Evolutionary conservation across 441 rosid species (phyloP), one percentile per base, ranked within the genome.

Genomic region (Flueggea neowawraea): DNA sequence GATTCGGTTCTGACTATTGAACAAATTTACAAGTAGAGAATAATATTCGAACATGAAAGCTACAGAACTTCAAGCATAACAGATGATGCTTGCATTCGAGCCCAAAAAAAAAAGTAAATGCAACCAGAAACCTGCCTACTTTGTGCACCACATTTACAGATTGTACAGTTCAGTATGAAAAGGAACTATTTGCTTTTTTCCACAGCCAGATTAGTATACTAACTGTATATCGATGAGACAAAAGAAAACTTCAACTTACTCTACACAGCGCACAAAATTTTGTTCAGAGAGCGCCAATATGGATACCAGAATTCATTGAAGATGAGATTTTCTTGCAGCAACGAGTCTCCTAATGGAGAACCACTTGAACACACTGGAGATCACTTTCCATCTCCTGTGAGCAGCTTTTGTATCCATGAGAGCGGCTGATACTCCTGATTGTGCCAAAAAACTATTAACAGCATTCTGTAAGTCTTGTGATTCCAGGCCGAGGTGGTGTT

Each of bases 361-460:
- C 95, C 93, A 90, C 74, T 87, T 89, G 61, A 90, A 75, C 63
- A 94, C 91, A 43, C 87, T 87, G 69, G 76, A 87, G 54, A 94
- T 72, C 82, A 82, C 90, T 47, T 84, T 82, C 98, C 98, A 94
- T 77, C 97, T 82, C 78, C 67, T 89, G 65, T 87, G 88, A 44
- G 91, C 95, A 22, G 28, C 28, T 2, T 22, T 22, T 72, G 78
- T 82, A 54, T 50, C 79, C 13, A 62, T 67, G 15, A 73, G 72
- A 65, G 62, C 61, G 16, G 80, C 31, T 15, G 76, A 54, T n/a
- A 16, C 54, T 14, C 73, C 57, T 2, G 78, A 52, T n/a, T 71
- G 82, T 50, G 75, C 58, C 75, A 75, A 16, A 72, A 78, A 70
- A 72, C 84, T 60, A 22, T 82, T 83, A n/a, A 82, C 74, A 10